These are phyloP conservation scores for Bruguiera parviflora DNA, from an alignment of 345 rosid species.

Conservation along the genomic window DNA sequence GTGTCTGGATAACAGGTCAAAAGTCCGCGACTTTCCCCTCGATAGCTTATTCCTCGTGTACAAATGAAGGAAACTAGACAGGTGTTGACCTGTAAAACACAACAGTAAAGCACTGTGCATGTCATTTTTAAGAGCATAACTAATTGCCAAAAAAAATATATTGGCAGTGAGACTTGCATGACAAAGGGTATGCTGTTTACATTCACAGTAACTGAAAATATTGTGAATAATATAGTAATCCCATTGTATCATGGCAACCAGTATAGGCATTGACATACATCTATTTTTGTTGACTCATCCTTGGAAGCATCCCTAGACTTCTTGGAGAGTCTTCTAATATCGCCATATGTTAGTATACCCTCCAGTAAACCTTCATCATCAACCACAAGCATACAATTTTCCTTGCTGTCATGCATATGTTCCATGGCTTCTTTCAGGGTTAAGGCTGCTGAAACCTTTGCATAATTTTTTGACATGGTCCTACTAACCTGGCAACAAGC, in stretches of 20 bases:
- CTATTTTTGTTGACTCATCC: slow-evolving; percentile 43
- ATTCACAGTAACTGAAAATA: no score
- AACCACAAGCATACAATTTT: slow-evolving; percentile 66
- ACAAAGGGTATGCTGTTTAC: no score
- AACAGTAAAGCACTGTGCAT: background rate
- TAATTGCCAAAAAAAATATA: background rate
- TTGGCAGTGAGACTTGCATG: background rate
- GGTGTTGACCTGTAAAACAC: slow-evolving; percentile 49
- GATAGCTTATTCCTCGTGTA: slow-evolving; percentile 64
- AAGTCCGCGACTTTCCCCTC: slow-evolving; percentile 77
- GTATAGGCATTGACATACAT: slow-evolving; percentile 42
- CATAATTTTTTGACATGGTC: slow-evolving; percentile 79
- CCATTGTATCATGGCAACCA: background rate
- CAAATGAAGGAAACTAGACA: slow-evolving; percentile 76
- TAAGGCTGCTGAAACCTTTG: slow-evolving; percentile 47
- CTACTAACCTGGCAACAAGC: slow-evolving; percentile 48
- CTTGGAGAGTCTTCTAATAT: slow-evolving; percentile 59
- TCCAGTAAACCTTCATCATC: slow-evolving; percentile 71
- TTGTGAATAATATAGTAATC: background rate
- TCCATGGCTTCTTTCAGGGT: slow-evolving; percentile 76
- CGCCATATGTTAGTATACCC: slow-evolving; percentile 81
- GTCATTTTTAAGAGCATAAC: background rate
- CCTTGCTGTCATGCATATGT: slow-evolving; percentile 61
- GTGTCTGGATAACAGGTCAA: slow-evolving; percentile 81
- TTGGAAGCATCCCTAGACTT: slow-evolving; percentile 29